Evolutionary conservation across 2,329 filamentous ascomycete genomes (phyloP), one percentile per base, ranked within the genome.

Genomic region (Trichoderma gracile): DNA sequence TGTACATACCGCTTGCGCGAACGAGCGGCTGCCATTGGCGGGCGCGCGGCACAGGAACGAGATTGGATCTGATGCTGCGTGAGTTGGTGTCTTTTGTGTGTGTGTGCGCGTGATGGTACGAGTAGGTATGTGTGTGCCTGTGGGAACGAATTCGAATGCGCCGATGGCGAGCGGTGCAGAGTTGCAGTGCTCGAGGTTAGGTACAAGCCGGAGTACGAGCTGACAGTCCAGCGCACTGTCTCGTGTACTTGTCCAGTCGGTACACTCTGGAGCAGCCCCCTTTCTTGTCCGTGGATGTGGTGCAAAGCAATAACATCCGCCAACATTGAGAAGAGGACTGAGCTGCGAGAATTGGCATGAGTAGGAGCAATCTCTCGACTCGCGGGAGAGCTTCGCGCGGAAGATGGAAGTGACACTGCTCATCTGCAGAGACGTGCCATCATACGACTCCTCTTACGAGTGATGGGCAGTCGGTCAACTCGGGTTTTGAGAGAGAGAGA

Each of bases 91-190:
- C 23, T 43, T 50, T n/a, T n/a, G n/a, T 52, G 57, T 46, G 21
- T 46, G 15, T 17, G 8, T 27, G 25, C 46, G 33, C 47, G 58
- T 25, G n/a, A n/a, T n/a, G n/a, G 47, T 42, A 55, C 40, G 50
- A 17, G 50, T 40, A 10, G 47, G 33, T 42, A 46, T 61, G 43
- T 47, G 45, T 62, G 49, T 47, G 6, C n/a, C n/a, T 52, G 27
- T 27, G 38, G 45, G 40, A 49, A 30, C 52, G 52, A 56, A 63
- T 49, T 49, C 60, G 60, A 63, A 63, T 63, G 60, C 60, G 60
- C 45, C 42, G 40, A 45, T 47, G 52, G 33, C 27, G 40, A 63
- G 53, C 42, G 49, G 38, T 19, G 53, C 53, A 40, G 45, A 49
- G n/a, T 25, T 33, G 50, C n/a, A n/a, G n/a, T 23, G 15, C 40